A percentile compares a stretch with the other conserved stretches of the same genome.
These are phyloP conservation scores for Solanum appendiculatum DNA, from an alignment of 257 asterid genomes.

Conservation along the genomic window DNA sequence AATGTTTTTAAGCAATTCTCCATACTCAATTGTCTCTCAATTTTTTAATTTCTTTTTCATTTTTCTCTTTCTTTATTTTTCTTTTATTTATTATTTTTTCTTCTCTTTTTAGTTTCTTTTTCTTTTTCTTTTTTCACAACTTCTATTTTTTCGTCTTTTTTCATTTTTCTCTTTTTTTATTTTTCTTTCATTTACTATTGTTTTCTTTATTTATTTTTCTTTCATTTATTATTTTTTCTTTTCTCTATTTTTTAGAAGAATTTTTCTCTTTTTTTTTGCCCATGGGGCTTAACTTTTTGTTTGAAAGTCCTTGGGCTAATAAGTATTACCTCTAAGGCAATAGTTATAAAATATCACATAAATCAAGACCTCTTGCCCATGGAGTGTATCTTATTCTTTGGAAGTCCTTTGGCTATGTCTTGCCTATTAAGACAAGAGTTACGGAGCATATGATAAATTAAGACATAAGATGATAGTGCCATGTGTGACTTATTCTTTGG, in stretches of 20 bases:
- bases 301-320: neutral
- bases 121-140: neutral
- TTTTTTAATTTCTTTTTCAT: too few relatives aligned
- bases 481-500: neutral
- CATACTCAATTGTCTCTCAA: neutral
- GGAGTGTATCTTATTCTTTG: neutral
- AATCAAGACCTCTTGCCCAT: neutral
- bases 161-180: neutral
- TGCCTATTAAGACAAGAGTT: neutral
- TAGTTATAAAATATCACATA: neutral
- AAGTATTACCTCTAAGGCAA: neutral
- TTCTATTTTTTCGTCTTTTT: neutral
- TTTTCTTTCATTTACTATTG: neutral
- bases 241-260: neutral
- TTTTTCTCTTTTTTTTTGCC: neutral
- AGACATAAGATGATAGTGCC: neutral
- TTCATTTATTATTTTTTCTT: neutral
- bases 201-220: neutral
- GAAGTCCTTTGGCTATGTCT: neutral
- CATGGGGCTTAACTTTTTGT: neutral
- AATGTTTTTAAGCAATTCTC: neutral
- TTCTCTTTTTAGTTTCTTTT: neutral
- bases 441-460: neutral
- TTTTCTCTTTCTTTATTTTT: neutral
- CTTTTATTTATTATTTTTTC: too few relatives aligned